Conservation (phyloP, 2,329 filamentous ascomycete species). For the Didymella lethalis region DNA sequence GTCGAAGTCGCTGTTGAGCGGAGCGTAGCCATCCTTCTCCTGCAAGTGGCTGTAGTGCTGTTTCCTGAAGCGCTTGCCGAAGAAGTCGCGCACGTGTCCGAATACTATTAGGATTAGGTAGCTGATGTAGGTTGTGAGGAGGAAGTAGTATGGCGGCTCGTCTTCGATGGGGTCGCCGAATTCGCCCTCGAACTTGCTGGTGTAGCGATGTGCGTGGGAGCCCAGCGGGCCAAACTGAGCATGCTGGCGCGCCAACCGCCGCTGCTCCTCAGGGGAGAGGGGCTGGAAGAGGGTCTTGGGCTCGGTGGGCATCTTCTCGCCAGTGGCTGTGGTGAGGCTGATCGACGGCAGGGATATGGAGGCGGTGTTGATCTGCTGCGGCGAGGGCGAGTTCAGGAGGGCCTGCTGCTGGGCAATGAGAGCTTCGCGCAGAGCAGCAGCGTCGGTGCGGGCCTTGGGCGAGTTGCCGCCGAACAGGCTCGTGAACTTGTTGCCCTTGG, state of each 20-base stretch:
- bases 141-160: constrained; percentile 94
- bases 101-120: constrained; percentile 96
- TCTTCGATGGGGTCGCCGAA: constrained; percentile 88
- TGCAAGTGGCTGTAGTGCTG: constrained; percentile 86
- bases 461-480: constrained; percentile 85
- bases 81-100: constrained; percentile 95
- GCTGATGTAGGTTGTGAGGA: constrained; percentile 97
- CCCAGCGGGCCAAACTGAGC: constrained; percentile 90
- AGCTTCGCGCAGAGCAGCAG: constrained; percentile 71
- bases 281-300: constrained; percentile 86
- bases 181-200: constrained; percentile 84
- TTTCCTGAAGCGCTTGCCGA: constrained; percentile 92
- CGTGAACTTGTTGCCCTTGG: constrained; percentile 74
- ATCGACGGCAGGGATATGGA: constrained; percentile 86
- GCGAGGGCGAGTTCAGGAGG: constrained; percentile 70
- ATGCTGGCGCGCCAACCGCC: constrained; percentile 77
- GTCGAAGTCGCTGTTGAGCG: constrained; percentile 97
- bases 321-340: constrained; percentile 85
- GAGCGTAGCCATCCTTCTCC: constrained; percentile 86
- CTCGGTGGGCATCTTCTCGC: constrained; percentile 77
- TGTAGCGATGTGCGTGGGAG: constrained; percentile 83
- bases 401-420: constrained; percentile 65
- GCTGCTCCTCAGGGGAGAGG: constrained; percentile 81
- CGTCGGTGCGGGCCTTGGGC: constrained; percentile 72
- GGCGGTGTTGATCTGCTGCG: constrained; percentile 72